Evolutionary conservation across 371 early-diverging fungal species (phyloP), one percentile per base, ranked within the genome.

Genomic region (Sporodiniella umbellata): DNA sequence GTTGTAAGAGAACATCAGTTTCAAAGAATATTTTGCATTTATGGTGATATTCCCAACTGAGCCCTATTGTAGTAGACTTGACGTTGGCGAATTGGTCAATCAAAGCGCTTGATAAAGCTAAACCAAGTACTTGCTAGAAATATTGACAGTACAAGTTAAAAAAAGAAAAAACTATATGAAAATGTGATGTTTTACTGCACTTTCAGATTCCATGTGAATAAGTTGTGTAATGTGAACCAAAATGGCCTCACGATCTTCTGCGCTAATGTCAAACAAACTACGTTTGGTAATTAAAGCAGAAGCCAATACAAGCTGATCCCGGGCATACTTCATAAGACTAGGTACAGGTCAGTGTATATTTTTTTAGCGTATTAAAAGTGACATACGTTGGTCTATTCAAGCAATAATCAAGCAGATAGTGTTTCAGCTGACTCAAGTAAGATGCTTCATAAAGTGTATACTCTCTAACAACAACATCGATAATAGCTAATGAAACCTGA

Each of bases 41-140:
- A 56, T 84, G 66, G 56, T 89, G 86, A 47, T 83, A 84, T 48
- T 85, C 83, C 79, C 81, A 82, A 12, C 80, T 78, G 21, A 89
- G 56, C 7, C 89, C 89, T 28, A 61, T 56, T 4, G 67, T 77
- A 12, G 78, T 76, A 0, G 85, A 70, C 53, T 80, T 81, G 6
- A 76, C 74, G 23, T 75, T 81, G 6, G 85, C 81, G 45, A 89
- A 87, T 54, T 87, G 85, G 58, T 85, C 85, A 1, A 85, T 59
- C 11, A 85, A 60, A 4, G 79, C 82, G 49, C 66, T 74, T 3
- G 81, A 75, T 26, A 86, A 48, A 2, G 78, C 67, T 3, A 85
- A 57, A 2, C 78, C 85, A 19, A 83, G 48, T 6, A 66, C 56
- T 72, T 79, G 62, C 61, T 60, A 54, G 21, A 48, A 14, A 17